A percentile compares a stretch with the other conserved stretches of the same genome.
Conservation (phyloP, 352 stramenopile species). For the Phytophthora boehmeriae region DNA sequence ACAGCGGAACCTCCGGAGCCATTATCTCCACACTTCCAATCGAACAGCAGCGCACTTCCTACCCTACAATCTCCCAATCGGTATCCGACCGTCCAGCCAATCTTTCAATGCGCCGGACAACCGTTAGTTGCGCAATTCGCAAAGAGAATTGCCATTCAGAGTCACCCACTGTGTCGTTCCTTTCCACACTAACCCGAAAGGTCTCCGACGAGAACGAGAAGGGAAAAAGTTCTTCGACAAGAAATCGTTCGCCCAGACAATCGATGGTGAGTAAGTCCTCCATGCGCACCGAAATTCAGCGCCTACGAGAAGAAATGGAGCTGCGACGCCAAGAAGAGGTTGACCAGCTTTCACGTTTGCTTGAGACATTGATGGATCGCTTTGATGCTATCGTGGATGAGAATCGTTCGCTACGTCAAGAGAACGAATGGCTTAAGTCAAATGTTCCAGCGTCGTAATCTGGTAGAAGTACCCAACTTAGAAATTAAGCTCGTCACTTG, state of each 20-base stretch:
- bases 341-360: conserved; percentile 41
- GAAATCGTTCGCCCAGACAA: conserved; percentile 11
- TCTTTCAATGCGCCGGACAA: background rate
- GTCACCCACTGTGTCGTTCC: conserved; percentile 20
- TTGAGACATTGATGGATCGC: conserved; percentile 42
- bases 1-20: conserved; percentile 17
- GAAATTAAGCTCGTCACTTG: conserved; percentile 14
- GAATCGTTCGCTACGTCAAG: conserved; percentile 38
- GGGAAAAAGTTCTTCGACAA: background rate
- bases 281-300: conserved; percentile 45
- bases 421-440: conserved; percentile 51
- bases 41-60: conserved; percentile 12
- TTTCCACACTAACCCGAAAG: conserved; percentile 18
- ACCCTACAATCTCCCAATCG: conserved; percentile 9
- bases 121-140: conserved; percentile 1
- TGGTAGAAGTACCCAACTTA: background rate
- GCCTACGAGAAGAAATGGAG: conserved; percentile 45
- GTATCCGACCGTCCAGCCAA: conserved; percentile 6
- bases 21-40: conserved; percentile 8
- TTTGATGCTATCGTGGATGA: conserved; percentile 48
- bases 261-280: conserved; percentile 2
- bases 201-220: conserved; percentile 10
- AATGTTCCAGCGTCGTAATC: conserved; percentile 32
- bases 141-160: conserved; percentile 9
- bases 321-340: conserved; percentile 38